phyloP scores from a whole-genome alignment of 2,329 filamentous ascomycete genomes.

The Fusarium sterilihyphosum region DNA sequence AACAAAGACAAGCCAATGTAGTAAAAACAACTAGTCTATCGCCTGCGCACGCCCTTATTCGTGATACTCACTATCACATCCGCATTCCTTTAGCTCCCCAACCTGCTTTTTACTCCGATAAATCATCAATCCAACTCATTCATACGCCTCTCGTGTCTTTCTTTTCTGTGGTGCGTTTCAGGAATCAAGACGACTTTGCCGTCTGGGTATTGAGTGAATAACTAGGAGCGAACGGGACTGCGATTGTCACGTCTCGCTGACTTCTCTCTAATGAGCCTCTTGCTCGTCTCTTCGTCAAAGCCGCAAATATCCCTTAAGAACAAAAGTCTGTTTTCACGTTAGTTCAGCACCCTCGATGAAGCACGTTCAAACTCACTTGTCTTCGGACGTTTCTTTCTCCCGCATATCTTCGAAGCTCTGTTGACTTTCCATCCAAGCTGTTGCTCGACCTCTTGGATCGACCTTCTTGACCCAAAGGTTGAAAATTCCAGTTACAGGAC shows the following conservation, averaged over 20 bases:
- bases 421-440: conserved; percentile 78
- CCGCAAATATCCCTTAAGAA: conserved; percentile 64
- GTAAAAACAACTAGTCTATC: conserved; percentile 22
- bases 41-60: conserved; percentile 14
- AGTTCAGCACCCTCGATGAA: conserved; percentile 14
- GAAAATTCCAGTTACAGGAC: conserved; percentile 89
- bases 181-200: neutral
- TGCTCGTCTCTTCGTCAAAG: conserved; percentile 63
- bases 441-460: conserved; percentile 70
- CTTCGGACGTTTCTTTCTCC: conserved; percentile 72
- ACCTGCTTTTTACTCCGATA: conserved; percentile 28
- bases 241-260: conserved; percentile 40
- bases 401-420: conserved; percentile 78
- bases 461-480: conserved; percentile 86
- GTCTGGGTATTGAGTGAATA: conserved; percentile 3
- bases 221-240: conserved; percentile 40
- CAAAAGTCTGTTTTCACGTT: conserved; percentile 52
- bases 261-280: conserved; percentile 57
- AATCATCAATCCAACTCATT: conserved; percentile 28
- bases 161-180: neutral
- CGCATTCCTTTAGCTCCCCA: conserved; percentile 9
- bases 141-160: conserved; percentile 11
- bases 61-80: conserved; percentile 15
- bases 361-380: conserved; percentile 71
- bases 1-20: conserved; percentile 29